These are phyloP conservation scores for Penicillium sp. DNA, from an alignment of 2,329 filamentous ascomycete species.

Conservation along the genomic window DNA sequence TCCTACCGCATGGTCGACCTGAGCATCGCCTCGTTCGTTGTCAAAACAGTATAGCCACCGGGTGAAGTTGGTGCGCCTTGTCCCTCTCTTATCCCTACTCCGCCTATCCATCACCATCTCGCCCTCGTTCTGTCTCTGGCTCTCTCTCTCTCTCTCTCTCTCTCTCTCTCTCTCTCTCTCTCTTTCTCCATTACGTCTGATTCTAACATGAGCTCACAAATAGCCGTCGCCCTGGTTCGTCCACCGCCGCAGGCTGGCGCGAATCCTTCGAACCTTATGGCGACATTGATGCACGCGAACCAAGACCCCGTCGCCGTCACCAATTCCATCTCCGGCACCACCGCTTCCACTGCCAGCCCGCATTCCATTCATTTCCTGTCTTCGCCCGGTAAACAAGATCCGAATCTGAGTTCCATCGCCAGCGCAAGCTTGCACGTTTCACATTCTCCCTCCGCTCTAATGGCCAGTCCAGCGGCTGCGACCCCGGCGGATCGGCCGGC, in stretches of 20 bases:
- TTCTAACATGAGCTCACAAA: constrained; percentile 34
- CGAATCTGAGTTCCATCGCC: constrained; percentile 38
- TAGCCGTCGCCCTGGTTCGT: constrained; percentile 28
- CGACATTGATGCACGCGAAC: constrained; percentile 39
- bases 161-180: not conserved
- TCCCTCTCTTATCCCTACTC: constrained; percentile 2
- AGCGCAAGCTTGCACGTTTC: constrained; percentile 40
- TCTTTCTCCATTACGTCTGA: not conserved
- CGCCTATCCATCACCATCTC: not conserved
- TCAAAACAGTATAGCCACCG: constrained; percentile 9
- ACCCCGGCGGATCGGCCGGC: constrained; percentile 33
- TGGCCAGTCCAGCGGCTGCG: constrained; percentile 46
- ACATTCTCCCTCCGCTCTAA: constrained; percentile 34
- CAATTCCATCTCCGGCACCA: constrained; percentile 28
- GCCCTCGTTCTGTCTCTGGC: not conserved
- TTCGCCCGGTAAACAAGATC: constrained; percentile 30
- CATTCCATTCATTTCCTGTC: constrained; percentile 33
- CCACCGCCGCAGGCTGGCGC: constrained; percentile 28
- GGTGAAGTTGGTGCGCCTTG: constrained; percentile 17
- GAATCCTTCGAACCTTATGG: constrained; percentile 35
- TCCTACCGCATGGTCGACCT: constrained; percentile 4
- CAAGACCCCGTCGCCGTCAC: constrained; percentile 37
- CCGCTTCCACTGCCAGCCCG: constrained; percentile 25
- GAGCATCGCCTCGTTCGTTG: constrained; percentile 4
- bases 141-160: not conserved